These are phyloP conservation scores for Penicillium riverlandense DNA, from an alignment of 495 filamentous ascomycete genomes.

Conservation along the genomic window DNA sequence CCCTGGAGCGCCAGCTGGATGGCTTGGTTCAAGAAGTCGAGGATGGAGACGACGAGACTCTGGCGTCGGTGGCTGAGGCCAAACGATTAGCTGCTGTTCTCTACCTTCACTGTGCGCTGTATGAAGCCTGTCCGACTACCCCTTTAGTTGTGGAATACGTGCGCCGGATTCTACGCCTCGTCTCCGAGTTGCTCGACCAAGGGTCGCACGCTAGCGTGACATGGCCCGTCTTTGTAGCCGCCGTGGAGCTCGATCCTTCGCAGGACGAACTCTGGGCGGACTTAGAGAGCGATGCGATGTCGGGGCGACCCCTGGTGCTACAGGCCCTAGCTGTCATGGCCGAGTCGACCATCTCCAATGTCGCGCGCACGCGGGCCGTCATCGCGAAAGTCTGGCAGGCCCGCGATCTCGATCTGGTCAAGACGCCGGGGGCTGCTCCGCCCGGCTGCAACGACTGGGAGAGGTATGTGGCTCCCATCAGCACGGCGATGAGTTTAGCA, in stretches of 20 bases:
- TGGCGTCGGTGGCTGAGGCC: conserved; percentile 30
- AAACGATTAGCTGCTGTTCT: conserved; percentile 35
- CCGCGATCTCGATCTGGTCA: conserved; percentile 30
- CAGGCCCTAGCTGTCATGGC: conserved; percentile 33
- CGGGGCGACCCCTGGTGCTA: conserved; percentile 33
- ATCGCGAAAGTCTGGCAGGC: conserved; percentile 39
- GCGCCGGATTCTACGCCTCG: conserved; percentile 24
- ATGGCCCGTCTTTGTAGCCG: conserved; percentile 41
- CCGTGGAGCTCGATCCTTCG: conserved; percentile 34
- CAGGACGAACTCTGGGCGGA: conserved; percentile 30
- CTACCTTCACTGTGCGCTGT: conserved; percentile 35
- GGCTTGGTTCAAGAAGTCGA: conserved; percentile 28
- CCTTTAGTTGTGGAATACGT: conserved; percentile 30
- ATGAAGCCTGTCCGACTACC: conserved; percentile 30
- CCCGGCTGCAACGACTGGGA: conserved; percentile 34
- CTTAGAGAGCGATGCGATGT: conserved; percentile 8
- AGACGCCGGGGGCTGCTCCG: conserved; percentile 4
- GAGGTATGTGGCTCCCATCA: conserved; percentile 34
- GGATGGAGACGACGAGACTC: conserved; percentile 21
- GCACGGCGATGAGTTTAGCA: conserved; percentile 34
- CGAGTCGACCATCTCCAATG: conserved; percentile 33
- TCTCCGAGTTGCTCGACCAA: conserved; percentile 27
- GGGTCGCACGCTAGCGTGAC: conserved; percentile 25
- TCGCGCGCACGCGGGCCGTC: conserved; percentile 34
- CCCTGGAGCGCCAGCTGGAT: conserved; percentile 23